Evolutionary conservation across 2,329 filamentous ascomycete genomes (phyloP), one percentile per base, ranked within the genome.

Genomic region (Aspergillus pseudonomiae): DNA sequence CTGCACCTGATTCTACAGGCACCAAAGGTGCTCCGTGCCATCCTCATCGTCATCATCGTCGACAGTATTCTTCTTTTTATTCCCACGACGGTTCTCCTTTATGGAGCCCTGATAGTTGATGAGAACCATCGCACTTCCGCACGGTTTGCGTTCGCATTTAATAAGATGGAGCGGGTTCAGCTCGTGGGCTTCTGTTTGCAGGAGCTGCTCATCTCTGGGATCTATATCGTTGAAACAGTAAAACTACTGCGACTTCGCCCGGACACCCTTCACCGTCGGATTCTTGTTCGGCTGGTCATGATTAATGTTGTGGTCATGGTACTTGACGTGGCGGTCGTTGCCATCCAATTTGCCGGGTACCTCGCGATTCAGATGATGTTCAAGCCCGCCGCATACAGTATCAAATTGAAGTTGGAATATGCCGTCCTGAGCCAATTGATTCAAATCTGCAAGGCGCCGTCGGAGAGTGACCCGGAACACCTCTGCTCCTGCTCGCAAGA

Each of bases 371-470:
- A 82, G 65, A 75, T 77, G 11, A 73, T 74, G 58, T 76, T 78
- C 63, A 82, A 82, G 62, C 74, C 77, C 0, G 76, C 75, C 10
- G 71, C 68, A 0, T 77, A 77, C 57, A 76, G 74, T 58, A 67
- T 77, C 61, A 77, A 77, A 77, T 76, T 85, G 39, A 85, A 85
- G 60, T 80, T 86, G 5, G 86, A 88, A 73, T 82, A 83, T 64
- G 81, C 83, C 24, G 82, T 88, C 41, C 75, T 88, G 5, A 77
- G 83, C 9, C 79, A 79, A 58, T 69, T 83, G 10, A 76, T 82
- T 11, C 55, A 65, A 2, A 58, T 73, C 57, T 70, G 66, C 26
- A 62, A 63, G 1, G 65, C 66, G 3, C 32, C 30, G 5, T 26
- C 39, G 6, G 28, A 7, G 1, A 9, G 41, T 46, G 56, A 58